Conservation (phyloP, 2,329 filamentous ascomycete genomes). For the Diaporthe sp. region DNA sequence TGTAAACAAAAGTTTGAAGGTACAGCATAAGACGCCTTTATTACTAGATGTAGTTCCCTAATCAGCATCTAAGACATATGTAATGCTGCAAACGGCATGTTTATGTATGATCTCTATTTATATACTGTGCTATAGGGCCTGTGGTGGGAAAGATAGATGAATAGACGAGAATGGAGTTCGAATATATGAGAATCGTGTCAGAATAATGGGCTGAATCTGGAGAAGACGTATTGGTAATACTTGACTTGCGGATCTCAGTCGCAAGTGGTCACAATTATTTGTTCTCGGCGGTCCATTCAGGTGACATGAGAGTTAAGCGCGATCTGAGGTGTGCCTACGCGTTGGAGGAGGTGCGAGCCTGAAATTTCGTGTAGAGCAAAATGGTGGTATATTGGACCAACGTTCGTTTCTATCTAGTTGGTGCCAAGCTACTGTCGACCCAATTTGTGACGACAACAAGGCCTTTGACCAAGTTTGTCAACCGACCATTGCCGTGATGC, state of each 20-base stretch:
- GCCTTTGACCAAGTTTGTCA: background rate
- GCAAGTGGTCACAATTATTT: background rate
- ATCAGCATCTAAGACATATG: no score
- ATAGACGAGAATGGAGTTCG: background rate
- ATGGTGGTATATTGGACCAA: no score
- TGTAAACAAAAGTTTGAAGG: background rate
- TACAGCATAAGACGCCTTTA: background rate
- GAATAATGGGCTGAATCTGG: background rate
- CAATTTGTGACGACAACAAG: background rate
- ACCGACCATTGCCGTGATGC: background rate
- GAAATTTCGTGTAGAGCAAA: no score
- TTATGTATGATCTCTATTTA: background rate
- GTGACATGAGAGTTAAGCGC: background rate
- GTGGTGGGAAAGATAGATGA: background rate
- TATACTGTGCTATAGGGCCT: background rate
- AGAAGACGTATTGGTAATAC: no score
- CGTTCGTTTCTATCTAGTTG: no score
- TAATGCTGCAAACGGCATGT: no score
- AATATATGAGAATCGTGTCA: background rate
- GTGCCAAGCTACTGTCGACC: background rate
- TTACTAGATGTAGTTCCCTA: no score
- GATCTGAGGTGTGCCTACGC: background rate
- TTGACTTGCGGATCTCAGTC: background rate
- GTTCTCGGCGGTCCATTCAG: background rate
- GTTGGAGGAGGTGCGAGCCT: no score